A percentile compares a stretch with the other conserved stretches of the same genome.
phyloP scores from a whole-genome alignment of 805 yeast species.

The Myxozyma mucilagina region DNA sequence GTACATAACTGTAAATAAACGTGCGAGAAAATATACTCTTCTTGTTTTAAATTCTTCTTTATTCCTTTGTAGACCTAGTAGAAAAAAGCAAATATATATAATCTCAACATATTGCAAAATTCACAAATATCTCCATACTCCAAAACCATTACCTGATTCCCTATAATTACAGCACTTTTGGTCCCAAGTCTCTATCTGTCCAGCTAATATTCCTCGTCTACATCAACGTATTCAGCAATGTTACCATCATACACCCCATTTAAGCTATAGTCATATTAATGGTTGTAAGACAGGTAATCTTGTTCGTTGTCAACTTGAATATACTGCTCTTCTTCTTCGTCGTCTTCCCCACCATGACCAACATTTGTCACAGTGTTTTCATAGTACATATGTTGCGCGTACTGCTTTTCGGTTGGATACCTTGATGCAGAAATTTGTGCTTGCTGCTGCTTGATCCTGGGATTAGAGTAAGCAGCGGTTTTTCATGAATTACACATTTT shows the following conservation, averaged over 20 bases:
- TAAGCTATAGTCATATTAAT: not conserved
- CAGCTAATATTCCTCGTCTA: not conserved
- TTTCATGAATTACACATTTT: not conserved
- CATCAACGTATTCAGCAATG: not conserved
- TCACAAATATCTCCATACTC: not conserved
- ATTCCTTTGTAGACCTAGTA: too few relatives aligned
- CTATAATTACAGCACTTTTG: not conserved
- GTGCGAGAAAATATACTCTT: too few relatives aligned
- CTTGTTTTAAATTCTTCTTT: too few relatives aligned
- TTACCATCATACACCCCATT: not conserved
- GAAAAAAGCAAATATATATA: not conserved
- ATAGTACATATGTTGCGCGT: not conserved
- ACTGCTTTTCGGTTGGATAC: not conserved
- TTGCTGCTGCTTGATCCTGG: not conserved
- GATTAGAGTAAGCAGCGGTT: not conserved
- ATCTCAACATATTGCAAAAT: not conserved
- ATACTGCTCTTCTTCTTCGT: conserved; percentile 3
- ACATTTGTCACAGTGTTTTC: not conserved
- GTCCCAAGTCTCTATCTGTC: not conserved
- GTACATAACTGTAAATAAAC: not conserved
- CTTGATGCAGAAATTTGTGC: not conserved
- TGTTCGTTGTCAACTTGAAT: not conserved
- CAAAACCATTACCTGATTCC: not conserved
- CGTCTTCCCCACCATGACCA: not conserved
- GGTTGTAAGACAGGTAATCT: not conserved